Percentiles rank a stretch among this genome's conserved stretches.
phyloP scores from a whole-genome alignment of 306 rosid species.

The Canavalia gladiata region DNA sequence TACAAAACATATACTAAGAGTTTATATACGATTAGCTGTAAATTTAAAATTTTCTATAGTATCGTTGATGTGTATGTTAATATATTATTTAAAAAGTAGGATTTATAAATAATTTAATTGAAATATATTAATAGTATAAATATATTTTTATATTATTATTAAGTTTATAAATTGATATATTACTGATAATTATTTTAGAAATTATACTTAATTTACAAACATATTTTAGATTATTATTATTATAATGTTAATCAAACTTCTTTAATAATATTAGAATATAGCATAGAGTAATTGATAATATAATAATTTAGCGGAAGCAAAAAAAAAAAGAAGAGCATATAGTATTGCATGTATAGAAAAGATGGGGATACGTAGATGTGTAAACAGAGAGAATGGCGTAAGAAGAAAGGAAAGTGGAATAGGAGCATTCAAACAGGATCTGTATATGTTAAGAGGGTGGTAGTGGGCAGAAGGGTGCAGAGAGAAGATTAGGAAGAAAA shows the following conservation, averaged over 20 bases:
- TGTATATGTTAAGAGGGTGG: conserved; percentile 64
- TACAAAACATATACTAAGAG: not conserved
- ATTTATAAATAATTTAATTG: not conserved
- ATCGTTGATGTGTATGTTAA: too few relatives aligned
- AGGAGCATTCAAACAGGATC: conserved; percentile 59
- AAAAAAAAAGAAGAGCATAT: not conserved
- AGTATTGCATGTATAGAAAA: not conserved
- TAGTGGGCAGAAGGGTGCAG: conserved; percentile 57
- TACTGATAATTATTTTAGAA: not conserved
- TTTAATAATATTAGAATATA: not conserved
- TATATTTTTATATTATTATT: too few relatives aligned
- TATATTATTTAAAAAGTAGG: not conserved
- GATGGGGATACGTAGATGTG: not conserved
- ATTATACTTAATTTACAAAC: too few relatives aligned
- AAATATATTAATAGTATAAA: too few relatives aligned
- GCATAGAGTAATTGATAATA: not conserved
- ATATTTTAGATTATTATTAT: not conserved
- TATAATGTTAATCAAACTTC: not conserved
- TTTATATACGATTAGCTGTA: not conserved
- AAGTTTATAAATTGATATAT: too few relatives aligned
- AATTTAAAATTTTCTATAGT: not conserved
- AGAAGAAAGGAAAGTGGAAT: conserved; percentile 82
- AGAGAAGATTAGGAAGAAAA: conserved; percentile 23
- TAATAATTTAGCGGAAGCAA: not conserved
- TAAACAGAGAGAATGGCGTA: conserved; percentile 67